Percentiles rank a stretch among this genome's conserved stretches.
These are phyloP conservation scores for Lenzites betulinus DNA, from an alignment of 768 basidiomycete genomes.

Conservation along the genomic window DNA sequence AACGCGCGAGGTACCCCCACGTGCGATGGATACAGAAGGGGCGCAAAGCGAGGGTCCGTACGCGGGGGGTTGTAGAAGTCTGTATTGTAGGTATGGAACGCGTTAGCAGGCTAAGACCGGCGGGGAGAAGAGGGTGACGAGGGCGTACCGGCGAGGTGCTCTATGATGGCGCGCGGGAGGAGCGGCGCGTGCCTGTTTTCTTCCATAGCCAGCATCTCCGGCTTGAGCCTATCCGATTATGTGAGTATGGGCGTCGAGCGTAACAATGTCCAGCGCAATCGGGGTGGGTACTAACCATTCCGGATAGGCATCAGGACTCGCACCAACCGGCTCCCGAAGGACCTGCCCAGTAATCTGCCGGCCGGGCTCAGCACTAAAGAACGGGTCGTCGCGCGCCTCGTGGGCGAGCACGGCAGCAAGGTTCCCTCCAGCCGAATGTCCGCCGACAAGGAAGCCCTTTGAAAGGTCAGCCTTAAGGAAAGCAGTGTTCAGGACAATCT, in stretches of 20 bases:
- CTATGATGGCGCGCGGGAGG: background rate
- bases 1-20: constrained; percentile 26
- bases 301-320: constrained; percentile 20
- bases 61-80: background rate
- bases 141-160: background rate
- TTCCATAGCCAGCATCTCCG: background rate
- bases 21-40: constrained; percentile 26
- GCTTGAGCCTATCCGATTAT: background rate
- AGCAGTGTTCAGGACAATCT: constrained; percentile 14
- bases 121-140: background rate
- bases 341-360: constrained; percentile 28
- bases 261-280: background rate
- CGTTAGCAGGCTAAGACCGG: background rate
- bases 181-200: background rate
- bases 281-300: constrained; percentile 13
- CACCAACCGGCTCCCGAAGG: constrained; percentile 25
- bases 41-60: constrained; percentile 17
- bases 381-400: constrained; percentile 29
- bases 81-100: background rate
- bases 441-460: constrained; percentile 32
- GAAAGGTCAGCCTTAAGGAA: constrained; percentile 19
- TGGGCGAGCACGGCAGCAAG: constrained; percentile 28
- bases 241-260: background rate
- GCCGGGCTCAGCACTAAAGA: constrained; percentile 25
- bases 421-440: constrained; percentile 29